These are phyloP conservation scores for Triticum timopheevii DNA, from an alignment of 176 grass and related monocot genomes.

Conservation along the genomic window DNA sequence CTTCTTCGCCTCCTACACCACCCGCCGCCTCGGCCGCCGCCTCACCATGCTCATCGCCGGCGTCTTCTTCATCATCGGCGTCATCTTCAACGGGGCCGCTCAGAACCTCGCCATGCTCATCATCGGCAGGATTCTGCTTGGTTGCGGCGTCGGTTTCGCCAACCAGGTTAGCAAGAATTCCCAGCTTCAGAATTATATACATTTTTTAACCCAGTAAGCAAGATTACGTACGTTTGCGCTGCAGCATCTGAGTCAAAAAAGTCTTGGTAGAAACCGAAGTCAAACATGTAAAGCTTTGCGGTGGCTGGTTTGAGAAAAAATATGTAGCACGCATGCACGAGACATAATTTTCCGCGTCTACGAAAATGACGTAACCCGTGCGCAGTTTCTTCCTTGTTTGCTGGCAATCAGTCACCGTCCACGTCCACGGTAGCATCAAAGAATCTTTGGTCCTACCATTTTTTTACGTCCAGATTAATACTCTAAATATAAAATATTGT, in stretches of 20 bases:
- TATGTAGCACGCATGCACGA: slow-evolving; percentile 6
- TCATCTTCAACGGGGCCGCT: slow-evolving; percentile 70
- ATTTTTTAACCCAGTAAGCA: not conserved
- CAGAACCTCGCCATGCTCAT: slow-evolving; percentile 88
- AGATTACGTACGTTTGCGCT: not conserved
- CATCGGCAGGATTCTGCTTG: slow-evolving; percentile 78
- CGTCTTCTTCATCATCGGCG: slow-evolving; percentile 69
- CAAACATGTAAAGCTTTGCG: slow-evolving; percentile 23
- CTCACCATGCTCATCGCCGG: slow-evolving; percentile 96
- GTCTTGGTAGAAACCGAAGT: slow-evolving; percentile 9
- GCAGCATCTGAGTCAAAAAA: slow-evolving; percentile 18
- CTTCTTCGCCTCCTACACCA: slow-evolving; percentile 92
- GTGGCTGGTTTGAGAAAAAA: slow-evolving; percentile 8
- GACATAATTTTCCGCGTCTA: slow-evolving; percentile 4
- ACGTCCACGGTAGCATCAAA: not conserved
- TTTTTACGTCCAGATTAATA: not conserved
- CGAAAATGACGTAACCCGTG: slow-evolving; percentile 3
- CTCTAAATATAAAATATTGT: not conserved
- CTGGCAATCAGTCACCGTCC: slow-evolving; percentile 31
- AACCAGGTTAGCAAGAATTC: slow-evolving; percentile 55
- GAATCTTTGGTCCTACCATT: not conserved
- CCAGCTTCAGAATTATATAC: not conserved
- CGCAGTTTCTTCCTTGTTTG: slow-evolving; percentile 10
- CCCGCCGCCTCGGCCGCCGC: slow-evolving; percentile 68
- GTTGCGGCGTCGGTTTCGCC: slow-evolving; percentile 85